Evolutionary conservation across 1,284 basidiomycete species (phyloP).

Genomic region (Malassezia restricta): DNA sequence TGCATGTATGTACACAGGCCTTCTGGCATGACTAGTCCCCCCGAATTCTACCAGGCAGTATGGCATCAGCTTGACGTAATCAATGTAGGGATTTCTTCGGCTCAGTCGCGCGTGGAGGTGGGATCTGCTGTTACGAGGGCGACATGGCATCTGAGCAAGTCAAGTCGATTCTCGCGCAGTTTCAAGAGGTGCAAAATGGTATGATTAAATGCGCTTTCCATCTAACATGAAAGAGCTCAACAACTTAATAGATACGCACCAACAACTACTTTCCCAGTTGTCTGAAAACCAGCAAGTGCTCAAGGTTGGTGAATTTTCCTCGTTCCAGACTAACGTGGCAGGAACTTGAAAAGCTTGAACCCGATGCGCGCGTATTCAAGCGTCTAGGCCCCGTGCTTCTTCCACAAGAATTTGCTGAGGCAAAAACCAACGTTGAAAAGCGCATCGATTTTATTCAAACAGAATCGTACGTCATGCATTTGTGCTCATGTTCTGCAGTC

Average conservation of each 20-base stretch:
- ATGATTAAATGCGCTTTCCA: background rate
- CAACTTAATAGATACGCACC: constrained; percentile 28
- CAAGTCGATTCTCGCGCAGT: background rate
- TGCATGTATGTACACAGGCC: too few species aligned
- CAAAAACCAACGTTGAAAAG: constrained; percentile 77
- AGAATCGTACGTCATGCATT: constrained; percentile 62
- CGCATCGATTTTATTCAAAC: constrained; percentile 76
- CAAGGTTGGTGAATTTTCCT: constrained; percentile 53
- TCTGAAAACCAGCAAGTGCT: constrained; percentile 84
- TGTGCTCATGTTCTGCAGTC: background rate
- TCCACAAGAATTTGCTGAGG: constrained; percentile 76
- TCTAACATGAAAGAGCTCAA: constrained; percentile 20
- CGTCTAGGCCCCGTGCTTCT: constrained; percentile 81
- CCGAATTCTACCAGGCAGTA: too few species aligned
- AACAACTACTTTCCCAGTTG: constrained; percentile 54
- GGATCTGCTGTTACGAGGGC: background rate
- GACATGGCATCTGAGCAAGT: background rate
- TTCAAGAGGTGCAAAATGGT: constrained; percentile 11
- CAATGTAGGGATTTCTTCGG: too few species aligned
- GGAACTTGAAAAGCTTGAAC: constrained; percentile 70
- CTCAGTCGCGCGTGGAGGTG: too few species aligned
- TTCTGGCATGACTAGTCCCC: too few species aligned
- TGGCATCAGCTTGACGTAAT: too few species aligned
- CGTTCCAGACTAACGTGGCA: constrained; percentile 37
- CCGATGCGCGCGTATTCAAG: constrained; percentile 77